A percentile compares a stretch with the other conserved stretches of the same genome.
phyloP scores from a whole-genome alignment of 768 basidiomycete genomes.

The Rhizopogon rudus region DNA sequence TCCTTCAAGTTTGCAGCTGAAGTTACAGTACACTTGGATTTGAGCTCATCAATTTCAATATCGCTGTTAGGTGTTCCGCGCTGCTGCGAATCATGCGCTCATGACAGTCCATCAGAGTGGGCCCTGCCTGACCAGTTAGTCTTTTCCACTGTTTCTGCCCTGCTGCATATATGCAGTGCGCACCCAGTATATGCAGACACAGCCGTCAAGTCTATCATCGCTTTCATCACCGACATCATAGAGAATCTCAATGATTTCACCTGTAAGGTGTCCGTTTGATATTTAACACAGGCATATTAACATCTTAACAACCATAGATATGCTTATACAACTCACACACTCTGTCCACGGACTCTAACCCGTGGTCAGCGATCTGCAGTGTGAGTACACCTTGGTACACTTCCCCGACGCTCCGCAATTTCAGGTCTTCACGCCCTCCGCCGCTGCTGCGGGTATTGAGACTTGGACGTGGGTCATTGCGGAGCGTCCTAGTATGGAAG shows the following conservation, averaged over 20 bases:
- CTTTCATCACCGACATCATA: constrained; percentile 22
- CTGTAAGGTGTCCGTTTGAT: constrained; percentile 36
- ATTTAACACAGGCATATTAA: neutral
- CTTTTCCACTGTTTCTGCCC: constrained; percentile 70
- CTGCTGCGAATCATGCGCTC: too few relatives aligned
- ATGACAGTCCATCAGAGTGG: constrained; percentile 55
- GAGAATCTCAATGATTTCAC: constrained; percentile 48
- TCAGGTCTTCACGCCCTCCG: constrained; percentile 80
- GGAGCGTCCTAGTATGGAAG: constrained; percentile 77
- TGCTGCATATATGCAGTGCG: constrained; percentile 58
- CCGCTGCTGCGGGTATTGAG: constrained; percentile 84
- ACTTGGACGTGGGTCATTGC: constrained; percentile 96
- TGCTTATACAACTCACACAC: constrained; percentile 73
- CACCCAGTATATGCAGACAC: constrained; percentile 44
- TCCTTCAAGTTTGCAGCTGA: too few relatives aligned
- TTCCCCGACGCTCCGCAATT: constrained; percentile 87
- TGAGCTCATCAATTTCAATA: too few relatives aligned
- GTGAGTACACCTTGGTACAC: constrained; percentile 80
- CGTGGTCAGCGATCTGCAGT: constrained; percentile 64
- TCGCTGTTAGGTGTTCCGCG: too few relatives aligned
- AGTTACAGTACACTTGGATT: too few relatives aligned
- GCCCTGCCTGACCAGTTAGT: constrained; percentile 82
- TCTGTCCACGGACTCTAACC: constrained; percentile 83
- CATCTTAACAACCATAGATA: constrained; percentile 48
- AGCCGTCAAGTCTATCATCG: constrained; percentile 30